Percentiles rank a stretch among this genome's conserved stretches.
These are phyloP conservation scores for Rhynchospora pubera DNA, from an alignment of 176 grass and related monocot genomes.

Conservation along the genomic window DNA sequence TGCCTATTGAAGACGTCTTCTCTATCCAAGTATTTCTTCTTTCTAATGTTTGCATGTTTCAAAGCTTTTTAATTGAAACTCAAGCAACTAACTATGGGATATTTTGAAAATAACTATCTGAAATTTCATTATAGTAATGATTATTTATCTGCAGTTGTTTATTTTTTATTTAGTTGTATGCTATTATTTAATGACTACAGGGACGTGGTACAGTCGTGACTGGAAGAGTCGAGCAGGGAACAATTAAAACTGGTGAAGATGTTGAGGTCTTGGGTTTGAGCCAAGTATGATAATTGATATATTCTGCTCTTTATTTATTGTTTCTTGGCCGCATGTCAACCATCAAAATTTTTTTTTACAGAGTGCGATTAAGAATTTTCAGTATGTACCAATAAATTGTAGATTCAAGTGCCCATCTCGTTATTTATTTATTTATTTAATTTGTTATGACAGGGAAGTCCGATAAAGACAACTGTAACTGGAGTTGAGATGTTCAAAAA, in stretches of 20 bases:
- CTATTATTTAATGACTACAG: slow-evolving; percentile 29
- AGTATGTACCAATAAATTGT: neutral
- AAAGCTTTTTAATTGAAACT: no score
- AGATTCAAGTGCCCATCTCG: neutral
- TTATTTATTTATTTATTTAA: neutral
- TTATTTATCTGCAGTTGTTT: neutral
- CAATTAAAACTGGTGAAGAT: slow-evolving; percentile 92
- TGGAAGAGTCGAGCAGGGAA: slow-evolving; percentile 85
- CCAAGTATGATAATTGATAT: slow-evolving; percentile 36
- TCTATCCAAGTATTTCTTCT: slow-evolving; percentile 75
- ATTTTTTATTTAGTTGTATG: neutral
- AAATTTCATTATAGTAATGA: neutral
- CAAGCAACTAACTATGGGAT: neutral
- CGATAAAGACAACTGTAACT: slow-evolving; percentile 90
- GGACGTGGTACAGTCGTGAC: slow-evolving; percentile 97
- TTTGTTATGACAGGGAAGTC: slow-evolving; percentile 46
- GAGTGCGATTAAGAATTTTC: neutral
- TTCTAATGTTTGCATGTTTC: neutral
- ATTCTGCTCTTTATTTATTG: neutral
- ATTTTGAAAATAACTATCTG: neutral
- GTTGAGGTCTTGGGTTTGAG: slow-evolving; percentile 82
- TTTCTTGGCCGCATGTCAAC: neutral
- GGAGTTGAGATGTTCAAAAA: slow-evolving; percentile 99
- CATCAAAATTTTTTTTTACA: neutral
- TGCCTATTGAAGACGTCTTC: slow-evolving; percentile 98